Percentiles rank a stretch among this genome's conserved stretches.
Evolutionary conservation across 257 asterid species (phyloP).

Genomic region (Nicotiana noctiflora): DNA sequence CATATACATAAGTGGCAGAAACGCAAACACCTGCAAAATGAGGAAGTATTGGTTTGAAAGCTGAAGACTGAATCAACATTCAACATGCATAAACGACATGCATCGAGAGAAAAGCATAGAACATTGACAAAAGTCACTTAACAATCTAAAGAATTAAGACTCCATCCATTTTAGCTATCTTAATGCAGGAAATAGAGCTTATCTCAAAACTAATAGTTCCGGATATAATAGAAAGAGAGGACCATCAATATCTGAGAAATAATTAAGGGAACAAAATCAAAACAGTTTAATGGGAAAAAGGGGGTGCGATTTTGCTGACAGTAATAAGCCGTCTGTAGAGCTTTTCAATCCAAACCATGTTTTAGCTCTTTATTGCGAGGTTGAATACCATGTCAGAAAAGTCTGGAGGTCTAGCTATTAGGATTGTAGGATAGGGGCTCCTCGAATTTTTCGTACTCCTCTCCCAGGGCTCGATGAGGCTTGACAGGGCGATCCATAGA

Average conservation of each 20-base stretch:
- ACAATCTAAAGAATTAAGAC: background rate
- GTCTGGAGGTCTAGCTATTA: too few relatives aligned
- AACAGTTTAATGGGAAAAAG: background rate
- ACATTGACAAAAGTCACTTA: background rate
- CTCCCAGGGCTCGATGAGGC: too few relatives aligned
- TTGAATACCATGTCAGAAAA: too few relatives aligned
- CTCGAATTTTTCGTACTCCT: too few relatives aligned
- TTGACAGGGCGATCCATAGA: too few relatives aligned
- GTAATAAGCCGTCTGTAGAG: background rate
- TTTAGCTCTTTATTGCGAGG: background rate
- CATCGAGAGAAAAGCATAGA: background rate
- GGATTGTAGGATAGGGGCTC: too few relatives aligned
- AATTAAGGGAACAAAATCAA: background rate
- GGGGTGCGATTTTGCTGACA: background rate
- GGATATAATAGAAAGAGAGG: background rate
- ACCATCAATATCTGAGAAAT: background rate
- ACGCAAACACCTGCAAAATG: conserved; percentile 66
- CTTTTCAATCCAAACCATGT: background rate
- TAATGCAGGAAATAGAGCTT: background rate
- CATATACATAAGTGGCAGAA: conserved; percentile 94
- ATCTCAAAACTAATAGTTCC: background rate
- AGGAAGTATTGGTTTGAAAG: conserved; percentile 14
- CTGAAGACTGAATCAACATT: background rate
- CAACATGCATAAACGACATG: background rate
- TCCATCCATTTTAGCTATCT: background rate